Evolutionary conservation across 768 basidiomycete species (phyloP).

Genomic region (Serendipita sp.): DNA sequence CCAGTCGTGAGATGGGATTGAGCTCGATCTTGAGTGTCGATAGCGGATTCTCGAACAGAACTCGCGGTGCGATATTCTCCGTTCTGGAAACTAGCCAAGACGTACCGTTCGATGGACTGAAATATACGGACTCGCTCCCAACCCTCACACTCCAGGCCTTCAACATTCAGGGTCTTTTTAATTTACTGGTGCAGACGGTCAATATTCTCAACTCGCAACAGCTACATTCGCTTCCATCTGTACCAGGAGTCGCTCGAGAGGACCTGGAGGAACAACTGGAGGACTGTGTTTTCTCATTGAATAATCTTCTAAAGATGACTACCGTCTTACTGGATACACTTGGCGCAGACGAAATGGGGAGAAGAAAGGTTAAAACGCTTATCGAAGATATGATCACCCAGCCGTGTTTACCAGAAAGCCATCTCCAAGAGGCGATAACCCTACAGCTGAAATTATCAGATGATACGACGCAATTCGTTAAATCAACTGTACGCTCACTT

Average conservation of each 20-base stretch:
- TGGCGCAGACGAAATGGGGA: not conserved
- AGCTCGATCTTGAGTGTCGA: too few species aligned
- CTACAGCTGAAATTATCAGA: not conserved
- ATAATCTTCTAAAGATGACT: not conserved
- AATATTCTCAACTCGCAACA: not conserved
- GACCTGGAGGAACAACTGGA: not conserved
- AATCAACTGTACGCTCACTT: not conserved
- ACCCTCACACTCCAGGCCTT: slow-evolving; percentile 73
- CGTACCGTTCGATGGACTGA: slow-evolving; percentile 24
- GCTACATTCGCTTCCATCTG: not conserved
- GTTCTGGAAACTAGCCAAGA: not conserved
- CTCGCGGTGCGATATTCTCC: too few species aligned
- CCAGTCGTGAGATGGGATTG: too few species aligned
- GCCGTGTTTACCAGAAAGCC: not conserved
- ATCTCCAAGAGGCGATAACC: not conserved
- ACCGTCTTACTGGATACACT: not conserved
- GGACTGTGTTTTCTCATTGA: not conserved
- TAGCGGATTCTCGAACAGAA: too few species aligned
- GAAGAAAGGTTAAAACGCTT: not conserved
- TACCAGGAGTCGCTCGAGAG: not conserved
- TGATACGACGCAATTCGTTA: not conserved
- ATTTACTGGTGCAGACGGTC: slow-evolving; percentile 25
- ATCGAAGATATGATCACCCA: not conserved
- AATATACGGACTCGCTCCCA: slow-evolving; percentile 56
- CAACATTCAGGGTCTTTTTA: slow-evolving; percentile 54